These are phyloP conservation scores for Fallopia convolvulus DNA, from an alignment of 148 eudicot genomes.

Conservation along the genomic window DNA sequence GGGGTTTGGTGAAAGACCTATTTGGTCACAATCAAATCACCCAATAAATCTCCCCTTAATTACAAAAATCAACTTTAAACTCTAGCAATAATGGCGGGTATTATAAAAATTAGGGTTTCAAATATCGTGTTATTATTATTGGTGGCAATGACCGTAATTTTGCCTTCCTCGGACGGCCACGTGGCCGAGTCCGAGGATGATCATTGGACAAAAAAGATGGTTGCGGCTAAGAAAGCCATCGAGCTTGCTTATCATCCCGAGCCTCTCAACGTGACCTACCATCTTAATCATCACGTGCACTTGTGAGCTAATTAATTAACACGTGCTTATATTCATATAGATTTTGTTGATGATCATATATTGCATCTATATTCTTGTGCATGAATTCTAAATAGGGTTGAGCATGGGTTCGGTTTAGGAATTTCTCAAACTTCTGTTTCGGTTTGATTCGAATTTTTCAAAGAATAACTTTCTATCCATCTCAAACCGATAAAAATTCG, in stretches of 20 bases:
- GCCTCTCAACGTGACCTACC: constrained; percentile 30
- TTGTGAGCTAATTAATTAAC: constrained; percentile 27
- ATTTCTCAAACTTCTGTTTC: no score
- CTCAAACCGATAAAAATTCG: no score
- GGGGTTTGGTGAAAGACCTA: neutral
- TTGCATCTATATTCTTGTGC: no score
- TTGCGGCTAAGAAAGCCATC: constrained; percentile 26
- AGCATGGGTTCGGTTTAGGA: no score
- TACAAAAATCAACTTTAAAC: neutral
- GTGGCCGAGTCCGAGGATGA: constrained; percentile 20
- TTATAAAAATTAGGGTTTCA: neutral
- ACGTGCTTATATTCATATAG: no score
- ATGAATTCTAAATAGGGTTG: no score
- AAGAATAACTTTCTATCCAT: no score
- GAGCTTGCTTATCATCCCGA: constrained; percentile 31
- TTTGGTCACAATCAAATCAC: neutral
- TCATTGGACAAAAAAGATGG: constrained; percentile 33
- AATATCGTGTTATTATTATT: neutral
- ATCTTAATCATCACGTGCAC: constrained; percentile 32
- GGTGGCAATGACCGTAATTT: neutral
- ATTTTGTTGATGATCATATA: neutral
- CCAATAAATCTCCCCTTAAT: neutral
- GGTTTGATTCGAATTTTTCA: no score
- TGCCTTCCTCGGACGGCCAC: constrained; percentile 10
- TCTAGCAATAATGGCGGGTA: neutral